Conservation (phyloP, 306 rosid species). For the Hippophae gyantsensis region DNA sequence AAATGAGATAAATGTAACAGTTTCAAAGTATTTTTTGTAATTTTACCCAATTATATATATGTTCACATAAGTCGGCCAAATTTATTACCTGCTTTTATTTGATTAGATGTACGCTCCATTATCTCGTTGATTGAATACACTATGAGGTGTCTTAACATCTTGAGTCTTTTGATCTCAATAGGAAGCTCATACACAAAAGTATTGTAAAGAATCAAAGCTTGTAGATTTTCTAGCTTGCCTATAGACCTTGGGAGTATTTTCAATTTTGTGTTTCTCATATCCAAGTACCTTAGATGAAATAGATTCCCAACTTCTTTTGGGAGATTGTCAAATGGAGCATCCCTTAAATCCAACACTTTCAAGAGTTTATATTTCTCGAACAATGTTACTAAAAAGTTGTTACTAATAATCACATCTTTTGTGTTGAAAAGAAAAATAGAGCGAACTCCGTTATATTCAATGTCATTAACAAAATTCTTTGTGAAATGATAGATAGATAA, state of each 20-base stretch:
- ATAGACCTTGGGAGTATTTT: not conserved
- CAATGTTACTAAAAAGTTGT: not conserved
- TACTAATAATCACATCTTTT: no score
- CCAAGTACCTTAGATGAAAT: not conserved
- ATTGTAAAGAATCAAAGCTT: not conserved
- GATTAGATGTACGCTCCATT: not conserved
- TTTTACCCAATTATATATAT: no score
- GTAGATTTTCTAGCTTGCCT: not conserved
- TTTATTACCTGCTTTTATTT: not conserved
- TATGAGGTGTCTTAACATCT: not conserved
- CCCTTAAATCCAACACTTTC: conserved; percentile 1
- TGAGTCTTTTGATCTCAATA: not conserved
- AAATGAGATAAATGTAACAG: no score
- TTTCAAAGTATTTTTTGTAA: no score
- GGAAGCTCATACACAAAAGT: not conserved
- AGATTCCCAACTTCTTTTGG: not conserved
- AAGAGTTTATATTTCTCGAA: not conserved
- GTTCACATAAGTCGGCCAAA: no score
- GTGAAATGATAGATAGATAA: not conserved
- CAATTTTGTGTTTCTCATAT: not conserved
- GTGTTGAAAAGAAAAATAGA: conserved; percentile 1
- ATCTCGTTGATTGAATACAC: not conserved
- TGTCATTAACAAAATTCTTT: not conserved
- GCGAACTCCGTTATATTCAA: not conserved
- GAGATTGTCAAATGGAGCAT: not conserved